These are phyloP conservation scores for Lipomyces orientalis DNA, from an alignment of 805 yeast genomes.

Conservation along the genomic window DNA sequence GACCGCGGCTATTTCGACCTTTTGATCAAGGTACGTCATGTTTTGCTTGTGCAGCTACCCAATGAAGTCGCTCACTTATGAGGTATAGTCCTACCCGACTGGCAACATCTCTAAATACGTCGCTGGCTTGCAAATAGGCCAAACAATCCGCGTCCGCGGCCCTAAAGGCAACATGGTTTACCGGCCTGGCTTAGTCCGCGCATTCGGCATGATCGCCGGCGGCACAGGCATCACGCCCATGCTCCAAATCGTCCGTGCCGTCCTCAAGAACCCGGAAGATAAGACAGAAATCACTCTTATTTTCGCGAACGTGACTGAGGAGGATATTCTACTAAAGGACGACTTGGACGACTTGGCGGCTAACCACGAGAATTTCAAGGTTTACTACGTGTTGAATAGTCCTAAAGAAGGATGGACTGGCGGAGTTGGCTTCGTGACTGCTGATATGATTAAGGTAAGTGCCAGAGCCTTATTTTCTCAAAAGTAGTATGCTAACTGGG, in stretches of 20 bases:
- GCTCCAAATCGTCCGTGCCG: constrained; percentile 75
- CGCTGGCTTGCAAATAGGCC: constrained; percentile 76
- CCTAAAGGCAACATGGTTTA: constrained; percentile 91
- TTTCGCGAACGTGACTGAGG: constrained; percentile 78
- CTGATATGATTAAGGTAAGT: constrained; percentile 90
- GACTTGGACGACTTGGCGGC: constrained; percentile 73
- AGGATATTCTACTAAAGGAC: constrained; percentile 78
- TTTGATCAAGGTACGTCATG: constrained; percentile 88
- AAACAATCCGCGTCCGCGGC: constrained; percentile 71
- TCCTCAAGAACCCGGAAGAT: constrained; percentile 80
- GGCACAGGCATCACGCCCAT: constrained; percentile 98
- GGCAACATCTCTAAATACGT: constrained; percentile 84
- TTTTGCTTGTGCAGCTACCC: constrained; percentile 75
- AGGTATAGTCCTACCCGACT: constrained; percentile 57
- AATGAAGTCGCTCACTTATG: constrained; percentile 67
- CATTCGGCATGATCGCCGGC: constrained; percentile 85
- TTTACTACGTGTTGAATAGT: constrained; percentile 81
- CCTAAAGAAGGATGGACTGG: constrained; percentile 71
- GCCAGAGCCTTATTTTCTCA: background rate
- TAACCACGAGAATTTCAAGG: constrained; percentile 75
- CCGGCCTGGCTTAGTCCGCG: constrained; percentile 73
- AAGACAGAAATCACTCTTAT: constrained; percentile 83
- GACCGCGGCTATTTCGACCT: constrained; percentile 77
- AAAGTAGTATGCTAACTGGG: background rate
- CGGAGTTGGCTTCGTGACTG: constrained; percentile 75